Conservation (phyloP, 257 asterid species). For the Ehretia macrophylla region DNA sequence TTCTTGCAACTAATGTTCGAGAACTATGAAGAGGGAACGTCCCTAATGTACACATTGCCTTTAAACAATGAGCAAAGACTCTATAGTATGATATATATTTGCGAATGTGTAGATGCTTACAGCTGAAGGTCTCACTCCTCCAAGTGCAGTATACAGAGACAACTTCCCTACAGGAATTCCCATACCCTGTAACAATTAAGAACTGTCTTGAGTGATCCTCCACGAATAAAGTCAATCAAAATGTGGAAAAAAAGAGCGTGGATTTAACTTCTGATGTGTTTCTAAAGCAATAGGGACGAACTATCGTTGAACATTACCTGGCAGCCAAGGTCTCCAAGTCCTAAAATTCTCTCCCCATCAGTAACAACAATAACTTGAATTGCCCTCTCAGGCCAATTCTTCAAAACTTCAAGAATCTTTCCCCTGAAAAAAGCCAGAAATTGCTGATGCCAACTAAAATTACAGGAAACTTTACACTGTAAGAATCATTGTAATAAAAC, state of each 20-base stretch:
- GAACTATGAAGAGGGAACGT: too few relatives aligned
- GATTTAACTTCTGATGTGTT: background rate
- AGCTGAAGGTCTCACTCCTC: constrained; percentile 93
- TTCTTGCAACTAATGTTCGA: too few relatives aligned
- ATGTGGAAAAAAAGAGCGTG: background rate
- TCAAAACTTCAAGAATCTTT: constrained; percentile 76
- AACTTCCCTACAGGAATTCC: constrained; percentile 97
- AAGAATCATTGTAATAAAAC: background rate
- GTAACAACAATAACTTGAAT: constrained; percentile 93
- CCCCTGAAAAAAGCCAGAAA: constrained; percentile 43
- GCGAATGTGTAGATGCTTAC: constrained; percentile 31
- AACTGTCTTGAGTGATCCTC: constrained; percentile 8
- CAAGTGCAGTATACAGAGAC: constrained; percentile 85
- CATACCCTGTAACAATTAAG: constrained; percentile 61
- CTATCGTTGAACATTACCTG: constrained; percentile 40
- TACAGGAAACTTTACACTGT: background rate
- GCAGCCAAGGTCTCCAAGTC: constrained; percentile 95
- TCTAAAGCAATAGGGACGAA: background rate
- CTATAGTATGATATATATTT: background rate
- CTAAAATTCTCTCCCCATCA: constrained; percentile 95
- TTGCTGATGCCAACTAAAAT: background rate
- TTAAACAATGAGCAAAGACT: too few relatives aligned
- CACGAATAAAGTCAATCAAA: background rate
- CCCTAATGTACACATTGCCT: too few relatives aligned
- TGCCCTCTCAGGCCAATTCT: constrained; percentile 89